These are phyloP conservation scores for Marchantia polymorpha DNA, from an alignment of 225 moss, liverwort and hornwort species.

Conservation along the genomic window DNA sequence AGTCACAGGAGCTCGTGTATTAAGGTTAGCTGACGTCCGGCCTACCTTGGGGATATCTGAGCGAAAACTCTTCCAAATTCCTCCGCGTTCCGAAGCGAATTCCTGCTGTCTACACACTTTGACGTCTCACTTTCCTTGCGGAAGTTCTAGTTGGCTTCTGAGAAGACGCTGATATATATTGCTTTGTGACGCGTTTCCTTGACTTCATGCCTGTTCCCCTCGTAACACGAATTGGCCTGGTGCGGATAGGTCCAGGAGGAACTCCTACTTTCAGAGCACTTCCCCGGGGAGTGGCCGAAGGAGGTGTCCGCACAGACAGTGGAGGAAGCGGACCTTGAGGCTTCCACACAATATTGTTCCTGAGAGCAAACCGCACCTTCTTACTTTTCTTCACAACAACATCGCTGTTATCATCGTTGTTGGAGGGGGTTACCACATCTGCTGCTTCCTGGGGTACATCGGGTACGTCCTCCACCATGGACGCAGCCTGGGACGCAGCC, in stretches of 20 bases:
- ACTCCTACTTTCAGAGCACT: slow-evolving; percentile 93
- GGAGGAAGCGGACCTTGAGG: slow-evolving; percentile 89
- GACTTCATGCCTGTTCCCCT: slow-evolving; percentile 50
- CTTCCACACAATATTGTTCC: slow-evolving; percentile 90
- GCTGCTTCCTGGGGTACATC: not conserved
- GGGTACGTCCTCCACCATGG: not conserved
- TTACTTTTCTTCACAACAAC: slow-evolving; percentile 63
- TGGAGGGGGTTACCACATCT: slow-evolving; percentile 8
- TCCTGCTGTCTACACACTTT: not conserved
- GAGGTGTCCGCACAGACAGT: slow-evolving; percentile 84
- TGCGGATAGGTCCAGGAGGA: slow-evolving; percentile 83
- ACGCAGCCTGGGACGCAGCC: not conserved
- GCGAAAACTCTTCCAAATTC: not conserved
- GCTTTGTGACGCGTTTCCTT: slow-evolving; percentile 70
- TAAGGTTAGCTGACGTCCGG: not conserved
- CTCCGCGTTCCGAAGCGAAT: not conserved
- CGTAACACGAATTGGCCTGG: slow-evolving; percentile 55
- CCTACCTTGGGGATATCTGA: not conserved
- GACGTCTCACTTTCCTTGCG: slow-evolving; percentile 32
- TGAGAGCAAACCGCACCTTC: slow-evolving; percentile 84
- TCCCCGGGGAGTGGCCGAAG: slow-evolving; percentile 89
- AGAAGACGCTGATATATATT: slow-evolving; percentile 67
- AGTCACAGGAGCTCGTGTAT: not conserved
- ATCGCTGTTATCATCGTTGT: slow-evolving; percentile 27
- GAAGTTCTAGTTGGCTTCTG: slow-evolving; percentile 47